Conservation (phyloP, 2,329 filamentous ascomycete species). For the Ascochyta koolunga region DNA sequence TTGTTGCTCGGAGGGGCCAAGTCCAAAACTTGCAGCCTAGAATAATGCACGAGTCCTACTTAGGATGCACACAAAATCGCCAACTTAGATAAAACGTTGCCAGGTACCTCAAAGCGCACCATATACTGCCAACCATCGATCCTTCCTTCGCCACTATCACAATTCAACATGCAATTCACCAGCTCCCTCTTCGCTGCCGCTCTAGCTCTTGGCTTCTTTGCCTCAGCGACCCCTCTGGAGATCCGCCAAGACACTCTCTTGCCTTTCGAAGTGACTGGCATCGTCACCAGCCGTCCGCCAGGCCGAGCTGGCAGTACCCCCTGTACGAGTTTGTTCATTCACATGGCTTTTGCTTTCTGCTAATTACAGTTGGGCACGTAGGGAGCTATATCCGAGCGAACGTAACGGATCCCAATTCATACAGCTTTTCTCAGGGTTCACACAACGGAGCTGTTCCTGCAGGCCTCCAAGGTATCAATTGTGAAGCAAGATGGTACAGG, state of each 20-base stretch:
- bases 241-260: slow-evolving; percentile 20
- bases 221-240: slow-evolving; percentile 17
- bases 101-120: neutral
- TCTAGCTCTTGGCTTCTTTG: neutral
- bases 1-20: neutral
- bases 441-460: slow-evolving; percentile 22
- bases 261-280: slow-evolving; percentile 28
- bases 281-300: neutral
- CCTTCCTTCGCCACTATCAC: neutral
- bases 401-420: slow-evolving; percentile 35
- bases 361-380: slow-evolving; percentile 23
- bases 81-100: neutral
- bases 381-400: slow-evolving; percentile 29
- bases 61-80: neutral
- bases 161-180: neutral
- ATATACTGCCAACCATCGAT: neutral
- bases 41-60: no score
- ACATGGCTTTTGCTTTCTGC: neutral
- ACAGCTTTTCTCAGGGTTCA: slow-evolving; percentile 13
- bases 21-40: no score
- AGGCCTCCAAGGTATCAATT: slow-evolving; percentile 29
- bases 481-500: slow-evolving; percentile 33
- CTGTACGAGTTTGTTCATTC: neutral
- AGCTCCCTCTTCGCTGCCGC: neutral
- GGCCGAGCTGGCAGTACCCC: neutral